Evolutionary conservation across 345 rosid species (phyloP).

Genomic region (Syzygium oleosum): DNA sequence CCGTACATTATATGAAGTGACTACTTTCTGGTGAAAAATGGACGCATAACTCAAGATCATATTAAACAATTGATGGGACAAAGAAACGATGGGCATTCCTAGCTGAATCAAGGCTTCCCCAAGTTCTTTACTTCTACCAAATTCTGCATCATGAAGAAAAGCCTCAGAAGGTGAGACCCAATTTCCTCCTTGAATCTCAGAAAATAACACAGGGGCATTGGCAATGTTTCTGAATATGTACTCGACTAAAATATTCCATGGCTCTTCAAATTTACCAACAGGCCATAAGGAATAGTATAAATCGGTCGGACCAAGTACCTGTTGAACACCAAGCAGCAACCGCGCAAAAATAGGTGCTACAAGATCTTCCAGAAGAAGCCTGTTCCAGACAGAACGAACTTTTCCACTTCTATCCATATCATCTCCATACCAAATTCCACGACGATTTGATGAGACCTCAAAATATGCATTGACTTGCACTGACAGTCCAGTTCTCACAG

Average conservation of each 20-base stretch:
- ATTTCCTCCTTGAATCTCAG: constrained; percentile 64
- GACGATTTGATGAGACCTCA: constrained; percentile 95
- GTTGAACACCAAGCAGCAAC: constrained; percentile 63
- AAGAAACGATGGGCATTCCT: constrained; percentile 76
- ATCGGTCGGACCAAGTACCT: constrained; percentile 47
- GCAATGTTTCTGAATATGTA: constrained; percentile 57
- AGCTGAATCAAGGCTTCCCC: constrained; percentile 64
- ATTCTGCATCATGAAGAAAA: constrained; percentile 78
- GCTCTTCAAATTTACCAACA: constrained; percentile 81
- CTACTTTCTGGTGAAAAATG: constrained; percentile 63
- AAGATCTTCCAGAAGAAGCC: constrained; percentile 89
- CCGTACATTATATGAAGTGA: constrained; percentile 77
- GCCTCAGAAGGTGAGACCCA: constrained; percentile 85
- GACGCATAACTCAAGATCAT: constrained; percentile 62
- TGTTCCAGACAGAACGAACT: constrained; percentile 91
- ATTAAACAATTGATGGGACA: constrained; percentile 58
- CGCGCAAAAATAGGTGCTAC: constrained; percentile 61
- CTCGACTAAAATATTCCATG: constrained; percentile 87
- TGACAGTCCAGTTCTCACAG: constrained; percentile 80
- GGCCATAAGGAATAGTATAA: constrained; percentile 81
- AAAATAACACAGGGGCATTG: constrained; percentile 50
- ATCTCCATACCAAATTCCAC: constrained; percentile 97
- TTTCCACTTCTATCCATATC: constrained; percentile 98
- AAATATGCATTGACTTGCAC: constrained; percentile 92
- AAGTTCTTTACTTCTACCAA: constrained; percentile 58